Evolutionary conservation across 192 early-diverging fungal species (phyloP).

Genomic region (Coemansia reversa): DNA sequence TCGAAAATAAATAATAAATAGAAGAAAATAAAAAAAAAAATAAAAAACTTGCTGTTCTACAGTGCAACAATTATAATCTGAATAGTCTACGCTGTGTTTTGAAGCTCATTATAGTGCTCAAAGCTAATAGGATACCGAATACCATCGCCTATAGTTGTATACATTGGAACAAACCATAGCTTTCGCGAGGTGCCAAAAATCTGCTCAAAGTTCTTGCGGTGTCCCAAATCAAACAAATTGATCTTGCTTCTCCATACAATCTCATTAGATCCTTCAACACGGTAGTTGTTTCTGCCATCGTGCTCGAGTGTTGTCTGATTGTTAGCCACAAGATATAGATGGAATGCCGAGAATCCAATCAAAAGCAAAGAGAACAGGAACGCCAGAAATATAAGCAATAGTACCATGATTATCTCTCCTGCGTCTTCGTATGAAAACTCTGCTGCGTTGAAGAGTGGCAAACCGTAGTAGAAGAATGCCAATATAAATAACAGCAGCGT

Average conservation of each 20-base stretch:
- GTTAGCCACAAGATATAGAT: slow-evolving; percentile 33
- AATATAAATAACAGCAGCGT: slow-evolving; percentile 9
- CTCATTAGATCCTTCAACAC: background rate
- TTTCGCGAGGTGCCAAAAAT: slow-evolving; percentile 58
- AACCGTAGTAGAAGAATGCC: slow-evolving; percentile 23
- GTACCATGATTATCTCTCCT: slow-evolving; percentile 9
- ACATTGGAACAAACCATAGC: slow-evolving; percentile 58
- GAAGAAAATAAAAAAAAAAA: background rate
- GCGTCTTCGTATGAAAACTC: background rate
- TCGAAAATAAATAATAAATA: slow-evolving; percentile 6
- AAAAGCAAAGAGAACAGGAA: slow-evolving; percentile 28
- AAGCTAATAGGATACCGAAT: slow-evolving; percentile 55
- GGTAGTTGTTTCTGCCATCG: slow-evolving; percentile 15
- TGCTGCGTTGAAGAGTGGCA: slow-evolving; percentile 3
- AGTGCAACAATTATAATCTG: background rate
- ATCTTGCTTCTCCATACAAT: slow-evolving; percentile 8
- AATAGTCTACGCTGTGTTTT: background rate
- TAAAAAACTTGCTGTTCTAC: background rate
- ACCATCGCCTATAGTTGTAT: slow-evolving; percentile 57
- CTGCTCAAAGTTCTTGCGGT: slow-evolving; percentile 55
- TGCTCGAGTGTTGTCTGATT: slow-evolving; percentile 54
- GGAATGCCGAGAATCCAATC: slow-evolving; percentile 37
- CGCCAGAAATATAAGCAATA: slow-evolving; percentile 32
- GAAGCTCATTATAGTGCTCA: slow-evolving; percentile 49
- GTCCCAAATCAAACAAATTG: slow-evolving; percentile 53